Evolutionary conservation across 176 grass and related monocot genomes (phyloP).

Genomic region (Rhynchospora tenuis): DNA sequence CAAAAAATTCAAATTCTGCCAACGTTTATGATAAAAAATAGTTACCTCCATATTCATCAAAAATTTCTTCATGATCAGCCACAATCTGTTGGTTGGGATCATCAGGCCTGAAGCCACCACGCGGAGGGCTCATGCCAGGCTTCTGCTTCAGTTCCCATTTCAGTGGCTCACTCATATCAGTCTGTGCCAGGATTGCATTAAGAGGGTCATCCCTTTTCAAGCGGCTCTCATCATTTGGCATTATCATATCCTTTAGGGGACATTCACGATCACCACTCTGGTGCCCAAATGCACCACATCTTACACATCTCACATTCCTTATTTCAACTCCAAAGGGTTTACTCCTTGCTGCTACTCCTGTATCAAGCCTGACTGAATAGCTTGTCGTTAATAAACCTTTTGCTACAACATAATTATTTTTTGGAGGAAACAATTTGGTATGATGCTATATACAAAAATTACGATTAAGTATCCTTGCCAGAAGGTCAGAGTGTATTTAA

Average conservation of each 20-base stretch:
- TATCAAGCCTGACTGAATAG: slow-evolving; percentile 56
- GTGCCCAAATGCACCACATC: slow-evolving; percentile 76
- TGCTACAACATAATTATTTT: background rate
- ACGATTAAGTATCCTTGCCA: background rate
- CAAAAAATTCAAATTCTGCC: too few species aligned
- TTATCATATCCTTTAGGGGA: slow-evolving; percentile 84
- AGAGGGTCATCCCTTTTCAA: slow-evolving; percentile 98
- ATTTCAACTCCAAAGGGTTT: slow-evolving; percentile 95
- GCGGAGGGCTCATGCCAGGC: slow-evolving; percentile 90
- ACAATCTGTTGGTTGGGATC: slow-evolving; percentile 99
- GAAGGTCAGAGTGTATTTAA: background rate
- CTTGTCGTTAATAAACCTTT: background rate
- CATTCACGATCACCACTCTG: slow-evolving; percentile 96
- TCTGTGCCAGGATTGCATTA: slow-evolving; percentile 79
- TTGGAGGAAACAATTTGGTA: background rate
- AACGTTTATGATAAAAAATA: background rate
- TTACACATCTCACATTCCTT: slow-evolving; percentile 91
- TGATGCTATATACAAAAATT: background rate
- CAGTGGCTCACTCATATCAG: slow-evolving; percentile 77
- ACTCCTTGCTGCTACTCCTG: slow-evolving; percentile 69
- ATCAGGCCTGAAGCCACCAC: slow-evolving; percentile 73
- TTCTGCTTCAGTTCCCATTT: slow-evolving; percentile 99
- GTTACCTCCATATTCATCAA: slow-evolving; percentile 97
- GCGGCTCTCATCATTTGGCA: slow-evolving; percentile 95
- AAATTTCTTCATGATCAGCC: slow-evolving; percentile 69